Percentiles rank a stretch among this genome's conserved stretches.
Conservation (phyloP, 1,284 basidiomycete species). For the Cutaneotrichosporon daszewskae region DNA sequence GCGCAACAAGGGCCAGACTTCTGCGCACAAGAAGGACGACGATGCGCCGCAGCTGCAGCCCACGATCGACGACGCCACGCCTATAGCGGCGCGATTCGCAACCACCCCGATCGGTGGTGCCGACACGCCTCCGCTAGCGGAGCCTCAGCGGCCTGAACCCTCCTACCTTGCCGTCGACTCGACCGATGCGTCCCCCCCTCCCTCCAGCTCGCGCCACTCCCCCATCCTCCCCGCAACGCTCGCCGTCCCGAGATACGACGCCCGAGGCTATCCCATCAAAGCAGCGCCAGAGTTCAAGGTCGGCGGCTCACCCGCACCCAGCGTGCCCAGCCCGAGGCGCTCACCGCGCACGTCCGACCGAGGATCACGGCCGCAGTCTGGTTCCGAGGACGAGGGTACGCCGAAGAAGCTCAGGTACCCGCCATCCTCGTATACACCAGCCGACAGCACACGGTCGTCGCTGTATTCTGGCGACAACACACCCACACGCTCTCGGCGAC, state of each 20-base stretch:
- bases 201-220: no score
- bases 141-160: no score
- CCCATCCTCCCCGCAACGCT: no score
- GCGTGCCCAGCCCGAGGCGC: no score
- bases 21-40: not conserved
- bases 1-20: not conserved
- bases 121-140: no score
- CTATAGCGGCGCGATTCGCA: no score
- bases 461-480: not conserved
- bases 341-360: not conserved
- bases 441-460: not conserved
- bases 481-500: not conserved
- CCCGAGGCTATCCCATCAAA: conserved; percentile 19
- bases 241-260: conserved; percentile 14
- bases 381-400: not conserved
- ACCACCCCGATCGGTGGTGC: no score
- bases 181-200: no score
- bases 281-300: conserved; percentile 3
- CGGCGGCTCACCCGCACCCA: no score
- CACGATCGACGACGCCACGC: no score
- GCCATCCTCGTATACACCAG: not conserved
- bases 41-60: no score
- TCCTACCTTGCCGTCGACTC: no score
- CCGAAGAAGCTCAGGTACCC: not conserved
- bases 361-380: not conserved